These are phyloP conservation scores for Cryptosporidium baileyi DNA, from an alignment of 169 alveolate species.

Conservation along the genomic window DNA sequence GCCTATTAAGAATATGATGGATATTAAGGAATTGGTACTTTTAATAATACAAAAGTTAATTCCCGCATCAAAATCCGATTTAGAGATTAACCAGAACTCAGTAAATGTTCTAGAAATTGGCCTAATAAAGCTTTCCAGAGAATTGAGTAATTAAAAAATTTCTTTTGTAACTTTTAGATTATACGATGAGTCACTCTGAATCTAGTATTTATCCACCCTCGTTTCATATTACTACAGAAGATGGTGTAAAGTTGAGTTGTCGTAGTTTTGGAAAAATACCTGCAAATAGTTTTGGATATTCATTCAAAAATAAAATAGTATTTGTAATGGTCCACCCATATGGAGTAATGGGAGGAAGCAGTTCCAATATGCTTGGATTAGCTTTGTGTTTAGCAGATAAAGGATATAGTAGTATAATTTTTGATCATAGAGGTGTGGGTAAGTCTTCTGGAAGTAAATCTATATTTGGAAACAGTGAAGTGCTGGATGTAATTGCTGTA, in stretches of 20 bases:
- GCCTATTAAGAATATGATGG: neutral
- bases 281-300: neutral
- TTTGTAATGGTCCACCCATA: slow-evolving; percentile 69
- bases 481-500: slow-evolving; percentile 71
- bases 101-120: neutral
- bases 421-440: slow-evolving; percentile 76
- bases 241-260: slow-evolving; percentile 44
- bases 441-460: slow-evolving; percentile 73
- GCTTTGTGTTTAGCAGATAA: slow-evolving; percentile 69
- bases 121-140: neutral
- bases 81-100: neutral
- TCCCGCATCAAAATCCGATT: slow-evolving; percentile 26
- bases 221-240: slow-evolving; percentile 21
- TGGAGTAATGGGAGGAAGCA: slow-evolving; percentile 64
- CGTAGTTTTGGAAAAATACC: slow-evolving; percentile 44
- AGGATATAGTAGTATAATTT: slow-evolving; percentile 72
- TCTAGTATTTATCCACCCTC: slow-evolving; percentile 20
- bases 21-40: slow-evolving; percentile 13
- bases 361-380: slow-evolving; percentile 69
- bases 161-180: neutral
- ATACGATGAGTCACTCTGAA: neutral
- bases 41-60: neutral
- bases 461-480: slow-evolving; percentile 72
- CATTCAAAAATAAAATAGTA: neutral
- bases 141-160: neutral